phyloP scores from a whole-genome alignment of 106 monocot genomes.

The Acanthochlamys bracteata region DNA sequence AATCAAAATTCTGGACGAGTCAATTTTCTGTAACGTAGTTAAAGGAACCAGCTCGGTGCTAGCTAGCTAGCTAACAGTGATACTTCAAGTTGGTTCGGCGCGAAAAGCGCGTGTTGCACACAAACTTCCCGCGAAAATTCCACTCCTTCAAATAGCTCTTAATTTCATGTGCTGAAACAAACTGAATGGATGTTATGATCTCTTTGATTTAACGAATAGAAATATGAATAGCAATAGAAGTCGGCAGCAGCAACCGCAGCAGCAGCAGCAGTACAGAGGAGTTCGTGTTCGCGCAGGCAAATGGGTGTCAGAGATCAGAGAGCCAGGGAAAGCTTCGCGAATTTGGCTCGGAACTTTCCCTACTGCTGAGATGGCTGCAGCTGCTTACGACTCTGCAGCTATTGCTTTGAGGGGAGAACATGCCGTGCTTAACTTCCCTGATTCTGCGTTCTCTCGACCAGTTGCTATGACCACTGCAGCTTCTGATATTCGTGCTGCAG shows the following conservation, averaged over 20 bases:
- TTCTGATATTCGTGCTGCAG: slow-evolving; percentile 41
- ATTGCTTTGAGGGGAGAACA: slow-evolving; percentile 22
- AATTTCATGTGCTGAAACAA: neutral
- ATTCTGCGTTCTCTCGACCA: neutral
- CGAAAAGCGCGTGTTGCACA: neutral
- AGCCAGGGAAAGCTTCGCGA: slow-evolving; percentile 22
- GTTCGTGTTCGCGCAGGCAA: slow-evolving; percentile 27
- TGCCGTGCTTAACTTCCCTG: slow-evolving; percentile 28
- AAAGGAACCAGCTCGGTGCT: too few relatives aligned
- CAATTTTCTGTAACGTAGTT: too few relatives aligned
- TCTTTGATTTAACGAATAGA: too few relatives aligned
- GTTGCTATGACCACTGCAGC: slow-evolving; percentile 25
- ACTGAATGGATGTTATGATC: neutral
- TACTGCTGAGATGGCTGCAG: slow-evolving; percentile 40
- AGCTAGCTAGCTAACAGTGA: too few relatives aligned
- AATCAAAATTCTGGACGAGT: too few relatives aligned
- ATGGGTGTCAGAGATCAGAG: slow-evolving; percentile 53
- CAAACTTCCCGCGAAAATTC: slow-evolving; percentile 7
- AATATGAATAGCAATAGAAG: neutral
- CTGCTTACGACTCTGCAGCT: slow-evolving; percentile 35
- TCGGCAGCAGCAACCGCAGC: neutral
- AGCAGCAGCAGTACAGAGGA: slow-evolving; percentile 23
- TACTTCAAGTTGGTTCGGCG: too few relatives aligned
- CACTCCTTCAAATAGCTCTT: neutral
- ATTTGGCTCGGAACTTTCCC: slow-evolving; percentile 44